Percentiles rank a stretch among this genome's conserved stretches.
Conservation (phyloP, 2,329 filamentous ascomycete genomes). For the Gyromitra esculenta region DNA sequence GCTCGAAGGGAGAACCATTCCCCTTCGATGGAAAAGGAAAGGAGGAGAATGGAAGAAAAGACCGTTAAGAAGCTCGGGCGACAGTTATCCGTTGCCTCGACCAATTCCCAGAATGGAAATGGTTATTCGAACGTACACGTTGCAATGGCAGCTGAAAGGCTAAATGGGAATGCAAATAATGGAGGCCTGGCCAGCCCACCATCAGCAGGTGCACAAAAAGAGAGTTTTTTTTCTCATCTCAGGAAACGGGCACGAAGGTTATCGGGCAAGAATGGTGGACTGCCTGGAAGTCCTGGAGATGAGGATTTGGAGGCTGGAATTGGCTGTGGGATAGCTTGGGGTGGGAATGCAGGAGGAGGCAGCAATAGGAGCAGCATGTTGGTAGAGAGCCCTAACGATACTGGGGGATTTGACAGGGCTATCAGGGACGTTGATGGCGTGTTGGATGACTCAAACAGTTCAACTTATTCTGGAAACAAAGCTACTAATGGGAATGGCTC, state of each 20-base stretch:
- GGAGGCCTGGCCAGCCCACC: constrained; percentile 52
- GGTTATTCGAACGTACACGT: constrained; percentile 57
- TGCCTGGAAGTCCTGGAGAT: constrained; percentile 77
- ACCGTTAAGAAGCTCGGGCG: constrained; percentile 89
- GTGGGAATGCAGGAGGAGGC: constrained; percentile 48
- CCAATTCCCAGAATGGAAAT: constrained; percentile 89
- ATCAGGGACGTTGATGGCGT: constrained; percentile 65
- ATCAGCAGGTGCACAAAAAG: constrained; percentile 70
- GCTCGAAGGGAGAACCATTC: constrained; percentile 57
- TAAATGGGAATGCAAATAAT: constrained; percentile 74
- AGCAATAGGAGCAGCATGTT: constrained; percentile 55
- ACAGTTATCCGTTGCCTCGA: constrained; percentile 90
- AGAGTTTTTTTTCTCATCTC: constrained; percentile 97
- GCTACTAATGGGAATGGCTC: constrained; percentile 56
- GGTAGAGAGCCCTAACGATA: constrained; percentile 51
- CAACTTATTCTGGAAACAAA: constrained; percentile 51
- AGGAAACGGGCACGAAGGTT: constrained; percentile 91
- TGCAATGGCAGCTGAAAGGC: constrained; percentile 58
- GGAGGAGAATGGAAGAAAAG: constrained; percentile 68
- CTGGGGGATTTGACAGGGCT: constrained; percentile 67
- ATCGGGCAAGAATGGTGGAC: constrained; percentile 83
- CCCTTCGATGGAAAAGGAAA: constrained; percentile 53
- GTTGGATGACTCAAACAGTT: constrained; percentile 56
- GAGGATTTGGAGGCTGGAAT: constrained; percentile 94
- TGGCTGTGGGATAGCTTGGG: constrained; percentile 69